Evolutionary conservation across 345 rosid genomes (phyloP), one percentile per base, ranked within the genome.

Genomic region (Rhizophora apiculata): DNA sequence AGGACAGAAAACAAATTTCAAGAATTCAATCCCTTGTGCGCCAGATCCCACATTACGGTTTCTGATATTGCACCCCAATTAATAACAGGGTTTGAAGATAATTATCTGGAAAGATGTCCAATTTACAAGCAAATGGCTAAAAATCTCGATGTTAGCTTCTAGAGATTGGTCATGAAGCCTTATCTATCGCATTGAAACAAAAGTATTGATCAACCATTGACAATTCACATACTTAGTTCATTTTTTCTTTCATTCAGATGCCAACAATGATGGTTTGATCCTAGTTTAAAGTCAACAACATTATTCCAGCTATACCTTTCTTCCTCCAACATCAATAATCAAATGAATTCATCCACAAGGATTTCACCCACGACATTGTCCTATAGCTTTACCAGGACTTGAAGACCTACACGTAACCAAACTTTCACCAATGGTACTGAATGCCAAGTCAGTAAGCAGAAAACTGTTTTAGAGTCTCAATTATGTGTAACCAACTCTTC

Each of bases 401-500:
- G 59, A 26, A 21, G 59, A 22, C 15, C 59, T 22, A 22, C 15
- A 22, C 27, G 2, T 55, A 55, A 3, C 59, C 59, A 22, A 55
- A 4, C 29, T 2, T 26, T 55, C 46, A 39, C 46, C 46, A 39
- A 39, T 39, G 11, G 46, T 9, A 9, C 46, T 0, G 46, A 39
- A 39, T 39, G 10, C 48, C 48, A 11, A 11, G 48, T 11, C 16
- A 11, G 0, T 39, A 9, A 39, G 48, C 48, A 39, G 15, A 39
- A 10, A 39, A 9, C 3, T 39, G 48, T 39, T 11, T 10, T 2
- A 39, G 16, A 39, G 48, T 39, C 16, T 9, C 48, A 39, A 9
- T 39, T 39, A 39, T 39, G 15, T 39, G 11, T 39, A 57, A 69
- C 72, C 66, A 55, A 67, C 10, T 21, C 31, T 52, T 32, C 68